Evolutionary conservation across 1,284 basidiomycete species (phyloP).

Genomic region (Ceratorhiza oryzae-sativae): DNA sequence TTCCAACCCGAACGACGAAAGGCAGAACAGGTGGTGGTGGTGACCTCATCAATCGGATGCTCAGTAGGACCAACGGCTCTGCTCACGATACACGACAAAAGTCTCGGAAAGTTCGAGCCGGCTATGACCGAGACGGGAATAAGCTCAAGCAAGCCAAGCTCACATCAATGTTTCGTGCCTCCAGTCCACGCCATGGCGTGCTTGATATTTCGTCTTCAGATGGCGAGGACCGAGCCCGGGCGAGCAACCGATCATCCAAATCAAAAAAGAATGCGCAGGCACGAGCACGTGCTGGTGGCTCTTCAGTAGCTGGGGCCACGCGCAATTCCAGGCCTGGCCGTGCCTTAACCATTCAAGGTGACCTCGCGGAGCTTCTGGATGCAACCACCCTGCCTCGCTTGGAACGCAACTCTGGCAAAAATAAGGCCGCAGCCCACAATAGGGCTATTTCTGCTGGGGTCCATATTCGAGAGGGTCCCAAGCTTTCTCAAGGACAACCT

Average conservation of each 20-base stretch:
- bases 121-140: constrained; percentile 21
- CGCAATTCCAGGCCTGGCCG: not conserved
- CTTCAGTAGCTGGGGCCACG: not conserved
- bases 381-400: constrained; percentile 14
- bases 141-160: constrained; percentile 35
- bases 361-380: constrained; percentile 24
- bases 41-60: constrained; percentile 33
- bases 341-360: constrained; percentile 16
- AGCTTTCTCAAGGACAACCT: not conserved
- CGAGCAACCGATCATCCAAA: not conserved
- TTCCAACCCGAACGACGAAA: not conserved
- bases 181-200: constrained; percentile 7
- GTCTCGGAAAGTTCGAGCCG: constrained; percentile 9
- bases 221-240: not conserved
- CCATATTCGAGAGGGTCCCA: constrained; percentile 16
- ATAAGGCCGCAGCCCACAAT: not conserved
- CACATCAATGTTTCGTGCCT: constrained; percentile 32
- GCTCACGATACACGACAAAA: not conserved
- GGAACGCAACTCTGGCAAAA: not conserved
- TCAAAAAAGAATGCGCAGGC: not conserved
- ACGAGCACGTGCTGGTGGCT: not conserved
- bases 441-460: constrained; percentile 12
- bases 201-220: constrained; percentile 7
- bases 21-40: constrained; percentile 12
- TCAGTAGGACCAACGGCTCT: constrained; percentile 16